Evolutionary conservation across 495 filamentous ascomycete genomes (phyloP), one percentile per base, ranked within the genome.

Genomic region (Cladorrhinum samala): DNA sequence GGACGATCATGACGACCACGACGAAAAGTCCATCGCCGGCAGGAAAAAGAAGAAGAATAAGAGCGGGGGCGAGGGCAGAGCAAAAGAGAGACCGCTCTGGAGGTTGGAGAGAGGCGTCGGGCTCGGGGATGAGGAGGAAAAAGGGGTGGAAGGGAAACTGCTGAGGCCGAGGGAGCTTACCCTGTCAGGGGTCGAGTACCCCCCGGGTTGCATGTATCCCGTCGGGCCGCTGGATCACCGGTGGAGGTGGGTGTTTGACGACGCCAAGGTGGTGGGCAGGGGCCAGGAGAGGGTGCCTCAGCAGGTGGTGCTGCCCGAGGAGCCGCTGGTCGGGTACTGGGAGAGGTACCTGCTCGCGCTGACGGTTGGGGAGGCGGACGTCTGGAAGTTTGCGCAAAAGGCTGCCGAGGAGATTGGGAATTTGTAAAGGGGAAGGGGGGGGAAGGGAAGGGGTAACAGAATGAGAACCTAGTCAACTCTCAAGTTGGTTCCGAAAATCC

Each of bases 251-350:
- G 58, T 59, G 13, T 69, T 33, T 33, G 27, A 49, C n/a, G 41
- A 51, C 1, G 49, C 52, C 13, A 27, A 20, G 14, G 53, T 47
- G 1, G 49, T 50, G 45, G 56, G 57, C 3, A 46, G 39, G 9
- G 56, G 58, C 1, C 17, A 19, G 27, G 30, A 21, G 11, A 52
- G 52, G 55, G 53, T 66, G 27, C 65, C 65, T 16, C 57, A 64
- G 38, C 16, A 36, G 9, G 27, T 45, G 37, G 56, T 44, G 43
- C 43, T 66, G 27, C 52, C 50, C 0, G 65, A 69, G 59, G 67
- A 69, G 56, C 65, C 65, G 37, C 7, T 68, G 46, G 53, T 58
- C 0, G 67, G 67, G 13, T 66, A 61, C 30, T 68, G 66, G 67
- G 67, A 69, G 42, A 42, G 65, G 41, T 59, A 56, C 49, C 17